Conservation (phyloP, 2,329 filamentous ascomycete species). For the Talaromyces islandicus region DNA sequence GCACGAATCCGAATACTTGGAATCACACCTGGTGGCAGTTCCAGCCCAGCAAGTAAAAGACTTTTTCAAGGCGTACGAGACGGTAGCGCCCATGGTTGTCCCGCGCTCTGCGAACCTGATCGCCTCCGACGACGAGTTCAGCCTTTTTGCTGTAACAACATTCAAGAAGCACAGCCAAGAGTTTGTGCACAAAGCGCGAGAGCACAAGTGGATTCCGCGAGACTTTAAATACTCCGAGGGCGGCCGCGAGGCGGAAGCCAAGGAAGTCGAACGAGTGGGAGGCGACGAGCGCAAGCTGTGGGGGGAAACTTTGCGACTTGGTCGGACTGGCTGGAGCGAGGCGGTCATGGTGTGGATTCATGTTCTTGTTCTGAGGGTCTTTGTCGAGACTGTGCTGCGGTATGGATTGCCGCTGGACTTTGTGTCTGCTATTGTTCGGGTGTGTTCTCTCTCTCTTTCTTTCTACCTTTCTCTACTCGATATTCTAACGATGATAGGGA, state of each 20-base stretch:
- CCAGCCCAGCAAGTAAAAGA: constrained; percentile 76
- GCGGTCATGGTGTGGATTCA: constrained; percentile 95
- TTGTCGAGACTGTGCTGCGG: constrained; percentile 95
- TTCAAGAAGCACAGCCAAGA: constrained; percentile 89
- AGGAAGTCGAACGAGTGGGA: constrained; percentile 73
- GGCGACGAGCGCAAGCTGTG: constrained; percentile 87
- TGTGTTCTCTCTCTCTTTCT: constrained; percentile 40
- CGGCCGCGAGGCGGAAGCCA: constrained; percentile 80
- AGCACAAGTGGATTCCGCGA: constrained; percentile 89
- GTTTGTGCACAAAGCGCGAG: constrained; percentile 86
- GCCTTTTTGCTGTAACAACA: constrained; percentile 77
- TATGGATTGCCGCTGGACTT: constrained; percentile 91
- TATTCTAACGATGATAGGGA: constrained; percentile 51
- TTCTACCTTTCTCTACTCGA: background rate
- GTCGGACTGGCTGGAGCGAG: constrained; percentile 90
- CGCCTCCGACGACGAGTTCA: constrained; percentile 82
- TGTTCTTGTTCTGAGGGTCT: constrained; percentile 82
- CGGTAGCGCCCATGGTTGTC: constrained; percentile 82
- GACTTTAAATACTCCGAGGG: constrained; percentile 93
- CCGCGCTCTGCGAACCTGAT: constrained; percentile 78
- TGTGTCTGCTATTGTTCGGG: constrained; percentile 77
- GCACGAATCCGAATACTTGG: constrained; percentile 90
- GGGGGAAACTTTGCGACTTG: constrained; percentile 82
- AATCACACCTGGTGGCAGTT: constrained; percentile 89
- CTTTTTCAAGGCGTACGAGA: constrained; percentile 85